Evolutionary conservation across 495 filamentous ascomycete genomes (phyloP), one percentile per base, ranked within the genome.

Genomic region (Hypoxylon intermedium): DNA sequence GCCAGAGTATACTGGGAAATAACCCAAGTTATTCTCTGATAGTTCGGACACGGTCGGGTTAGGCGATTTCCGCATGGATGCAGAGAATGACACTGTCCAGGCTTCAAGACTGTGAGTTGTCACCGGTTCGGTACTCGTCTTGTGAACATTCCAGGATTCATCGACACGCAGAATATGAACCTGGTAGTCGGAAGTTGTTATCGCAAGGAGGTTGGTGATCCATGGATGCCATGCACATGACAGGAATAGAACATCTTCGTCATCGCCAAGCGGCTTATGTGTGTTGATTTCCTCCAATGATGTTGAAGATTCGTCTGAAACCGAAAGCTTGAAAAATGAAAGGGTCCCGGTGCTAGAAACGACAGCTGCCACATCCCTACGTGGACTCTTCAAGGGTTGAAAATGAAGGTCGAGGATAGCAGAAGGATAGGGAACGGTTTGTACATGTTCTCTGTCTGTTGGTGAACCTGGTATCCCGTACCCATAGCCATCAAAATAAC

Each of bases 341-440:
- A 96, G 72, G 7, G 78, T 77, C 1, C 88, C 92, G 4, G 85
- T 87, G 56, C 90, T 94, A 7, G 85, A 87, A 7, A 91, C 89
- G 23, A 87, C 83, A 6, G 83, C 90, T 23, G 94, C 77, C 11
- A 84, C 68, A 21, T 74, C 73, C 11, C 75, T 73, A n/a, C 75
- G 4, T 15, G 15, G 64, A 21, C 69, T 74, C 15, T 52, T 42
- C 34, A 74, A 69, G 5, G 85, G 86, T 55, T 86, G 85, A 72
- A 97, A 97, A 54, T 90, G 89, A 18, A 97, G 80, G 69, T 98
- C 93, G 37, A 98, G 84, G 18, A 97, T 79, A 16, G 91, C 92
- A 61, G 83, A 88, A 34, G 81, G 81, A 28, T 86, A 80, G 2
- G 78, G 69, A 21, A 87, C 47, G 0, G 79, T 84, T 54, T 85